Evolutionary conservation across 139 green algal species (phyloP), one percentile per base, ranked within the genome.

Genomic region (Chlamydomonas urium): DNA sequence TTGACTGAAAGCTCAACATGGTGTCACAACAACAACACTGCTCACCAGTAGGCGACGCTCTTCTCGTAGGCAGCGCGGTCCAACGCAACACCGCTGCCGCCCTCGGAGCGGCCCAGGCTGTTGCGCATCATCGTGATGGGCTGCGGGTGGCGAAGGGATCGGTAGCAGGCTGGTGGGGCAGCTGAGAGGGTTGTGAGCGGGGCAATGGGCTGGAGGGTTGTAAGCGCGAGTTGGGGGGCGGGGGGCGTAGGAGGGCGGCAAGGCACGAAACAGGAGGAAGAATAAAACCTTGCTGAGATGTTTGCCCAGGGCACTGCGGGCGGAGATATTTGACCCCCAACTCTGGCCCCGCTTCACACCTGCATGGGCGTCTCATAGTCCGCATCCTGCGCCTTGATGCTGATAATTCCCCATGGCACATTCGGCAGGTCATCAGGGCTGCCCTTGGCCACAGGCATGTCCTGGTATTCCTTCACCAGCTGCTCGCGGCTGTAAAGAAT

Each of bases 71-170:
- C 70, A 1, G 82, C 79, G 24, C 78, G 75, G 34, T 96, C 80
- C 19, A 98, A 56, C 0, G 88, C 36, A 36, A 98, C 92, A 0
- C 94, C 93, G 47, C 85, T 94, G 38, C 94, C 94, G 29, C 94
- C 94, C 75, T 98, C 86, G n/a, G 91, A 87, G 2, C 78, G 76
- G 0, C 93, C 93, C 38, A 98, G 71, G 34, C 93, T 81, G 74
- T 98, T 98, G 4, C 94, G 81, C 85, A 98, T 89, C 75, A 97
- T 96, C 1, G 94, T 98, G 80, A 98, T 98, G 14, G 94, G 94
- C 82, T 94, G n/a, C n/a, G n/a, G n/a, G n/a, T n/a, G n/a, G n/a
- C 83, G 86, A 91, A 85, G n/a, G 34, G 68, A 50, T 8, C 10
- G 8, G 42, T n/a, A n/a, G n/a, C n/a, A n/a, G n/a, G n/a, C n/a